Evolutionary conservation across 2,329 filamentous ascomycete species (phyloP).

Genomic region (Fusarium sp.): DNA sequence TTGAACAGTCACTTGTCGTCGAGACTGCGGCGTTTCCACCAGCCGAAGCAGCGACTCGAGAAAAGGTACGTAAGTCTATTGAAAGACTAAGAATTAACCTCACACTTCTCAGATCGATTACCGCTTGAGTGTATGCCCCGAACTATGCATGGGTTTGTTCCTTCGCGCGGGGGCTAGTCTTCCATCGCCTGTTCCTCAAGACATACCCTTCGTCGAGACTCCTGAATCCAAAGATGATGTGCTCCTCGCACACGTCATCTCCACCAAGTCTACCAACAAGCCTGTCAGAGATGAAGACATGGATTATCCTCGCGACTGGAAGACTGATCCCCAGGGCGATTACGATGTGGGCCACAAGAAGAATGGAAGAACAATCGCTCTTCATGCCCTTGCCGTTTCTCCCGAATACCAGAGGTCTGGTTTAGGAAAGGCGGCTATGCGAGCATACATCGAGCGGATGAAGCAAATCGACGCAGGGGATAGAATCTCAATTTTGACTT

Average conservation of each 20-base stretch:
- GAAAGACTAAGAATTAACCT: background rate
- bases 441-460: slow-evolving; percentile 41
- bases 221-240: slow-evolving; percentile 13
- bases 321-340: slow-evolving; percentile 22
- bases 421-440: slow-evolving; percentile 46
- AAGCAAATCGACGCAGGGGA: slow-evolving; percentile 31
- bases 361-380: slow-evolving; percentile 45
- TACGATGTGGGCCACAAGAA: slow-evolving; percentile 41
- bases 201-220: slow-evolving; percentile 25
- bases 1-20: slow-evolving; percentile 41
- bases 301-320: slow-evolving; percentile 45
- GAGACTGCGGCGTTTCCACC: slow-evolving; percentile 49
- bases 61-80: slow-evolving; percentile 37
- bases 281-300: slow-evolving; percentile 47
- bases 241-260: slow-evolving; percentile 47
- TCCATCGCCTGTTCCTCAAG: slow-evolving; percentile 3
- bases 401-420: slow-evolving; percentile 44
- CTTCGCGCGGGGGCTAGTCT: slow-evolving; percentile 3
- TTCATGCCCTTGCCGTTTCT: slow-evolving; percentile 47
- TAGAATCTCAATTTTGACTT: slow-evolving; percentile 48
- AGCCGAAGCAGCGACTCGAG: slow-evolving; percentile 46
- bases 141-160: slow-evolving; percentile 48
- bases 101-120: slow-evolving; percentile 47
- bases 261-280: slow-evolving; percentile 41
- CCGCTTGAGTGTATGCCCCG: slow-evolving; percentile 44